Conservation (phyloP, 371 early-diverging fungal genomes). For the Apophysomyces variabilis region DNA sequence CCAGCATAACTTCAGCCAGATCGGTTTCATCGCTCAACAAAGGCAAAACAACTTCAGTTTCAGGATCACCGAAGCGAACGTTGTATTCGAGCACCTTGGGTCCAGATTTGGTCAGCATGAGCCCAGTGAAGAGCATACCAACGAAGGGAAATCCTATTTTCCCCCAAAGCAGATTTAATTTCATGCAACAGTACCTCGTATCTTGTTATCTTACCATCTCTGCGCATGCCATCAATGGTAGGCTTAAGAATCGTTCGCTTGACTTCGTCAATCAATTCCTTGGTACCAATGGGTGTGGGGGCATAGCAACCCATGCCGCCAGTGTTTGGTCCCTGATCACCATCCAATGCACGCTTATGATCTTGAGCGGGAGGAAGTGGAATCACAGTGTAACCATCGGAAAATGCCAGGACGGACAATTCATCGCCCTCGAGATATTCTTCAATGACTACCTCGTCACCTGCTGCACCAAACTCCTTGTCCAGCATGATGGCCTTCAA, state of each 20-base stretch:
- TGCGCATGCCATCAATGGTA: constrained; percentile 94
- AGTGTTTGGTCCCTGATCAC: constrained; percentile 95
- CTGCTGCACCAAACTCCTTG: constrained; percentile 88
- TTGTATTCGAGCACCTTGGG: constrained; percentile 97
- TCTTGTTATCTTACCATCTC: constrained; percentile 61
- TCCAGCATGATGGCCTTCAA: constrained; percentile 89
- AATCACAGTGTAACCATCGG: constrained; percentile 95
- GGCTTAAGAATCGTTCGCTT: constrained; percentile 85
- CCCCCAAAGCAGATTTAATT: neutral
- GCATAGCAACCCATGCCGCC: constrained; percentile 99
- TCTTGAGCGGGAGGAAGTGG: constrained; percentile 95
- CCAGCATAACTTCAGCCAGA: constrained; percentile 85
- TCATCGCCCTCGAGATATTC: constrained; percentile 94
- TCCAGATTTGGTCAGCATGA: constrained; percentile 90
- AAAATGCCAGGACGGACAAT: constrained; percentile 87
- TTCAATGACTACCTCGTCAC: constrained; percentile 93
- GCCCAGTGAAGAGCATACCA: constrained; percentile 95
- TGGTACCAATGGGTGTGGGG: constrained; percentile 92
- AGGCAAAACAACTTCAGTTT: constrained; percentile 94
- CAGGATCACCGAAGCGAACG: constrained; percentile 97
- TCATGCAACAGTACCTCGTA: neutral
- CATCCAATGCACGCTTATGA: constrained; percentile 94
- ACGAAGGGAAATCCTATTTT: constrained; percentile 86
- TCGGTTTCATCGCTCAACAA: constrained; percentile 84
- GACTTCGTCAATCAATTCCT: constrained; percentile 72